Evolutionary conservation across 2,329 filamentous ascomycete species (phyloP), one percentile per base, ranked within the genome.

Genomic region (Apiospora koreana): DNA sequence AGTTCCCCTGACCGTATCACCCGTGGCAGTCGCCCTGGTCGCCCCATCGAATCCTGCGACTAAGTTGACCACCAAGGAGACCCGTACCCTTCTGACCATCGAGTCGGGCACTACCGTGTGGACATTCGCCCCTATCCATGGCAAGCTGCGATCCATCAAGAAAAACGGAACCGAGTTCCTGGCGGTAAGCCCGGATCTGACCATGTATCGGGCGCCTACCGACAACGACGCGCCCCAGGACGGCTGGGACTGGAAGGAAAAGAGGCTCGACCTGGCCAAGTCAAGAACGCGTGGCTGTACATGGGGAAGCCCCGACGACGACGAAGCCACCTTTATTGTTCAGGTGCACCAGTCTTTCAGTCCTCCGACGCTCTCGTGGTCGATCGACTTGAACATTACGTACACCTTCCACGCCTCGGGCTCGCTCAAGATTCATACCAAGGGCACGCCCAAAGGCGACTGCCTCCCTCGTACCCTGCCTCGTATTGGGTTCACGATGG

Each of bases 311-410:
- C 71, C 74, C n/a, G 70, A 76, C 9, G 74, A 74, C 2, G 74
- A 75, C 21, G 77, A 79, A n/a, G 77, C 75, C 43, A 69, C 76
- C n/a, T 75, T 79, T 78, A 68, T 79, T 77, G 78, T 90, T 38
- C 78, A 79, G 0, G 84, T 88, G 1, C 76, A 83, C 23, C 82
- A 85, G 35, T 84, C 87, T 2, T 84, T 92, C 71, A 87, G 87
- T 0, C 90, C 91, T 0, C 89, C 89, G 0, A 86, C 89, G 3
- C 82, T 92, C 0, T 88, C 88, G 21, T 93, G 91, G 90, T 84
- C 82, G 1, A 80, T 86, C 68, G 82, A 87, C 38, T 79, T 84
- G 7, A 80, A 79, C 3, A 83, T 87, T n/a, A 86, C 82, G 0
- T 92, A 91, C 78, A 86, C 81, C 0, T 89, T 93, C 78, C 78